Evolutionary conservation across 306 rosid species (phyloP), one percentile per base, ranked within the genome.

Genomic region (Aeschynomene evenia): DNA sequence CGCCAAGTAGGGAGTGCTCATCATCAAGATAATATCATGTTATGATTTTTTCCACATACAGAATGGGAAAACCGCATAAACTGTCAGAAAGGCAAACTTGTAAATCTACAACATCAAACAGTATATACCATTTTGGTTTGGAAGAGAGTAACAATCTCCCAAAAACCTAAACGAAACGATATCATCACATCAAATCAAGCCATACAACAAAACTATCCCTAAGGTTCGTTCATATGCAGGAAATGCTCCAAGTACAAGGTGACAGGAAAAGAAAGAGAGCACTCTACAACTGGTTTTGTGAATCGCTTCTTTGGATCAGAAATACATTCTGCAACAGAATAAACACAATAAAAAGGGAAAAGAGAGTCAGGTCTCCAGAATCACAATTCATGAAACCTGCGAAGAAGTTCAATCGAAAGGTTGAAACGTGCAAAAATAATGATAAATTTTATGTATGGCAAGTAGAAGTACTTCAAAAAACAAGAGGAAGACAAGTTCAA

Each of bases 191-290:
- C n/a, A n/a, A n/a, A 65, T 74, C 73, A 79, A 79, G 48, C 77
- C 80, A 61, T 70, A 85, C 75, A 86, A 60, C n/a, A n/a, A 62
- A 80, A 9, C 26, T 80, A 75, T 71, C 72, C 78, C 64, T 49
- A 69, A 58, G 63, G 78, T 70, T 78, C 63, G 70, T 80, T 74
- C 71, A 70, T 68, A 79, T 37, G 65, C 66, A 72, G 53, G 71
- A 83, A 75, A 79, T 79, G 83, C 77, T 70, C 76, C 53, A 52
- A 52, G 78, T 70, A 84, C 80, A 77, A 64, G 63, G 73, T 74
- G 66, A 75, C 80, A 57, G 68, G 68, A 53, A 79, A 61, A 72
- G 66, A 78, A 65, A 75, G 66, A 71, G 66, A 81, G 70, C 83
- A 75, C 63, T 70, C 70, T 65, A 65, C 74, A 55, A 55, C 63